phyloP scores from a whole-genome alignment of 140 eudicot genomes.

The Anethum foeniculum region DNA sequence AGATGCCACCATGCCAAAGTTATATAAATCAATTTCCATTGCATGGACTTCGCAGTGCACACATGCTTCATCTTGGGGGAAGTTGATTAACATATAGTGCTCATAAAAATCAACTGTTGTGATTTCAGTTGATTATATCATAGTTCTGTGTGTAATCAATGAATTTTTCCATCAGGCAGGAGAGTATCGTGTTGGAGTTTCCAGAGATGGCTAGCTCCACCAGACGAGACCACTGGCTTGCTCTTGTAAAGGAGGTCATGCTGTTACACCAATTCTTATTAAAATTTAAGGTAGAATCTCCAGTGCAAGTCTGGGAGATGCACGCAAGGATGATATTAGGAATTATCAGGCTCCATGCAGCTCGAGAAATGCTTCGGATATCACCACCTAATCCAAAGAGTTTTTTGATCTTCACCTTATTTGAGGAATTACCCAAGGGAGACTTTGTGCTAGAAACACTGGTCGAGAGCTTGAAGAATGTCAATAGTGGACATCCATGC shows the following conservation, averaged over 20 bases:
- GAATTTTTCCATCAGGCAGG: constrained; percentile 41
- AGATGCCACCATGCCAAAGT: background rate
- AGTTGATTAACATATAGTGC: background rate
- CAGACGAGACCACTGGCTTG: constrained; percentile 95
- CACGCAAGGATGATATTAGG: constrained; percentile 80
- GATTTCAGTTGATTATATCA: background rate
- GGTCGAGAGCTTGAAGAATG: constrained; percentile 48
- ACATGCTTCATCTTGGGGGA: background rate
- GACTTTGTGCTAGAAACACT: constrained; percentile 63
- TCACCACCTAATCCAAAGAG: constrained; percentile 73
- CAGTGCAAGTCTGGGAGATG: constrained; percentile 68
- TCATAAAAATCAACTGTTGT: background rate
- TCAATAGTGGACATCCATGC: constrained; percentile 50
- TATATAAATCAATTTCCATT: background rate
- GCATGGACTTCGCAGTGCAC: background rate
- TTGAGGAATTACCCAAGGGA: constrained; percentile 80
- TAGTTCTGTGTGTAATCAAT: background rate
- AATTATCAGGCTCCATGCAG: constrained; percentile 87
- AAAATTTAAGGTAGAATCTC: constrained; percentile 44
- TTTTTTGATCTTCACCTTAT: constrained; percentile 57
- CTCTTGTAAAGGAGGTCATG: constrained; percentile 68
- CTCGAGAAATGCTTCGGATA: constrained; percentile 84
- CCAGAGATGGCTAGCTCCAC: constrained; percentile 96
- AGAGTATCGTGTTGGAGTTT: constrained; percentile 65
- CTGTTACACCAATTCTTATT: constrained; percentile 55